Base-by-base conservation (phyloP, 371 early-diverging fungal species). In the Actinomortierella ambigua region DNA sequence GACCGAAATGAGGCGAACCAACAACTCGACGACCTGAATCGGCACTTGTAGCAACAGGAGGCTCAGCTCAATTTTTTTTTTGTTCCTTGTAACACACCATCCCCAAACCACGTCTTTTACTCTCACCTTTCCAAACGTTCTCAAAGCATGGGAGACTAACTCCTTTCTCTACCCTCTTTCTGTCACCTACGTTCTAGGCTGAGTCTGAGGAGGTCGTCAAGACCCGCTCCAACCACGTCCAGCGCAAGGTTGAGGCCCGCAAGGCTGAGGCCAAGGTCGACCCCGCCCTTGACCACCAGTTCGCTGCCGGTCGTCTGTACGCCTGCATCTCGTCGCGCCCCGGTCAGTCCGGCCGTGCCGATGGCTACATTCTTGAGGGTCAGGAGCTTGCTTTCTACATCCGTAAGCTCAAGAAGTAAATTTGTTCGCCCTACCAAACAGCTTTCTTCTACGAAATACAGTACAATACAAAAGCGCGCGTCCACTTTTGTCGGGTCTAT, bases 361-460 rank as follows among this genome's bases (percentile, higher is more conserved):
- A 99, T 81, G 99, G 99, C 57, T 96, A 98, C 90, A 93, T 99
- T 71, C 90, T 99, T 53, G 99, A 99, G 84, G 99, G 99, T 69
- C 95, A 96, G 80, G 97, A 98, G 85, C 94, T 98, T 58, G 92
- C 95, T 52, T 98, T 98, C 90, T 98, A 98, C 88, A 75, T 92
- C 79, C 86, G 90, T 73, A 95, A 94, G 89, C 87, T 98, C 81
- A 95, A 94, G 88, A 73, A 73, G 75, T 73, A 73, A 73, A 73
- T 34, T 34, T 34, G 34, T 34, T 4, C 11, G 11, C 34, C 7
- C 11, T 11, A 11, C 34, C 34, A n/a, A n/a, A n/a, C 34, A 34
- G 34, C 11, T 34, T 34, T 11, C 34, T 34, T 34, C 34, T 34
- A 34, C 34, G 34, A 34, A 34, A 34, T 34, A 34, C 34, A 34